Evolutionary conservation across 768 basidiomycete genomes (phyloP), one percentile per base, ranked within the genome.

Genomic region (Naematelia encephala): DNA sequence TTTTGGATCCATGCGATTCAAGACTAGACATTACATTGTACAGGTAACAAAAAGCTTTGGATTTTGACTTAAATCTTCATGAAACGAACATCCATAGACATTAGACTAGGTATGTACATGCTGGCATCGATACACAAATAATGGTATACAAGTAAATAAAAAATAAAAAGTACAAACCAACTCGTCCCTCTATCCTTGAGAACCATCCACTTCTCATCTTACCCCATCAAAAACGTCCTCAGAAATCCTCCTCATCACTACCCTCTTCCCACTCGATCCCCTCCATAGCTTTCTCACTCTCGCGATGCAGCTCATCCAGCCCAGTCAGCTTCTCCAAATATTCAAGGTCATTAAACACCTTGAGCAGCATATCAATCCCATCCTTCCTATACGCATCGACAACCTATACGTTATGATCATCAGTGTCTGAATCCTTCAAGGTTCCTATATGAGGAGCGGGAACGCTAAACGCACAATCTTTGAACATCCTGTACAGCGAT

Each of bases 401-500:
- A 16, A 96, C 85, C 89, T 91, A 65, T 39, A 13, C 1, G 21
- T 46, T 22, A 2, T 16, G 44, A 11, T 56, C 54, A 54, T n/a
- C 53, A 19, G 11, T 22, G 16, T 26, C 23, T 27, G 1, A 16
- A 1, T 2, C 5, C 12, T n/a, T 3, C 51, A 2, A 1, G n/a
- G n/a, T n/a, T n/a, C n/a, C n/a, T n/a, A n/a, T n/a, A n/a, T n/a
- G n/a, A n/a, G n/a, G n/a, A n/a, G n/a, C 52, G 59, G 44, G 25
- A 5, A 14, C 13, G 16, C 13, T 23, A 2, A 30, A 77, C 84
- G 63, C 59, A 91, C 90, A 21, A 81, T 81, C 63, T 88, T 85
- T 54, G 88, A 89, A 72, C 96, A 99, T 0, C 90, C 96, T 1
- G 92, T 94, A 74, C 94, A 99, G 55, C 82, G 80, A 54, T 86